phyloP scores from a whole-genome alignment of 139 green algal genomes.

The Haematococcus lacustris region DNA sequence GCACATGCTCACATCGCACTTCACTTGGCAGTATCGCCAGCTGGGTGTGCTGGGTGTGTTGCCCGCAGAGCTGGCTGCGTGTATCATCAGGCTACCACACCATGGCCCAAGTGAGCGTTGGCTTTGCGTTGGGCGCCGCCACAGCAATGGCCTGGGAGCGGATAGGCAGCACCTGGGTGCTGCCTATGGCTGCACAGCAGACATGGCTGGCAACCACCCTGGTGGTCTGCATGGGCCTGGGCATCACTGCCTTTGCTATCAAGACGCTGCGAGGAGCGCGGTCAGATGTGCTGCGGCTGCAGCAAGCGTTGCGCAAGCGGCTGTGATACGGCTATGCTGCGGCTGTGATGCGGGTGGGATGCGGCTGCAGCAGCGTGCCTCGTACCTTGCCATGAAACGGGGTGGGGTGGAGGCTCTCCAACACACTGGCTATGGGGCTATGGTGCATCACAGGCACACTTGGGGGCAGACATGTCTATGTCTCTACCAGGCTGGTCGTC shows the following conservation, averaged over 20 bases:
- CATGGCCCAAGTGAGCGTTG: conserved; percentile 50
- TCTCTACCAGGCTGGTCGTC: too few relatives aligned
- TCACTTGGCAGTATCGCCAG: not conserved
- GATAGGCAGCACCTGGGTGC: not conserved
- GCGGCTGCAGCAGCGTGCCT: too few relatives aligned
- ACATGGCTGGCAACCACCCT: not conserved
- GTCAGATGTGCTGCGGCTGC: not conserved
- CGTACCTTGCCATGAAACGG: too few relatives aligned
- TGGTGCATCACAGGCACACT: too few relatives aligned
- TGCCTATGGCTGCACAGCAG: not conserved
- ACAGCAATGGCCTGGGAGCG: conserved; percentile 22
- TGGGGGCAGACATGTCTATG: too few relatives aligned
- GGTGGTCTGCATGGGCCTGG: not conserved
- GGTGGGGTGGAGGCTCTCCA: too few relatives aligned
- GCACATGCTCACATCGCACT: not conserved
- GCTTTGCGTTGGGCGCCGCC: conserved; percentile 35
- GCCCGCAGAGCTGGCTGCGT: conserved; percentile 49
- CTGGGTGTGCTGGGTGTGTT: not conserved
- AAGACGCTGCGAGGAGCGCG: not conserved
- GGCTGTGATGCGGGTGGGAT: too few relatives aligned
- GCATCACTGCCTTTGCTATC: not conserved
- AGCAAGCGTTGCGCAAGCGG: too few relatives aligned
- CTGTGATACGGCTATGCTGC: too few relatives aligned
- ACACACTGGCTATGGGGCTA: too few relatives aligned
- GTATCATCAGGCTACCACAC: conserved; percentile 65